A percentile compares a stretch with the other conserved stretches of the same genome.
phyloP scores from a whole-genome alignment of 495 filamentous ascomycete species.

The Oidiodendron maius region DNA sequence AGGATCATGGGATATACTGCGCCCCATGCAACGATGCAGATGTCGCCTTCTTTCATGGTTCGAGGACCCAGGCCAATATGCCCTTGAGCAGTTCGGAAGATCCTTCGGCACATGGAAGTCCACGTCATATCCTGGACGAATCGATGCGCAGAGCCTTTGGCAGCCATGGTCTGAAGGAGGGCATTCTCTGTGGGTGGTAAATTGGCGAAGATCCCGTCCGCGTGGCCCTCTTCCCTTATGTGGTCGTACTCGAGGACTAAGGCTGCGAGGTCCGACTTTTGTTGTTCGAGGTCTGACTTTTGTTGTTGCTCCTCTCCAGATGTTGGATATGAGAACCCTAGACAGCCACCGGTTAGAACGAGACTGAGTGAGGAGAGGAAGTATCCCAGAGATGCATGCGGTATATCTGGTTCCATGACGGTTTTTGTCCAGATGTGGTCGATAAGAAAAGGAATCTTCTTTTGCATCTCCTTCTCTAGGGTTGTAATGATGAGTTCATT shows the following conservation, averaged over 20 bases:
- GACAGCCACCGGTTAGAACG: constrained; percentile 10
- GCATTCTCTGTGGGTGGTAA: constrained; percentile 1
- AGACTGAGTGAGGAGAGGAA: constrained; percentile 5
- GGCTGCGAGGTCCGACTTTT: constrained; percentile 7
- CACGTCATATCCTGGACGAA: constrained; percentile 15
- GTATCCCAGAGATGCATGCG: constrained; percentile 2
- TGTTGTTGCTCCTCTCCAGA: constrained; percentile 3
- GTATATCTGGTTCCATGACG: constrained; percentile 4
- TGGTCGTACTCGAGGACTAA: constrained; percentile 6
- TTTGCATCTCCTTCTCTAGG: constrained; percentile 6
- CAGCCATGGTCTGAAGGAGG: background rate
- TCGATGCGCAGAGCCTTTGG: constrained; percentile 5
- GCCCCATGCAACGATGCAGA: constrained; percentile 3
- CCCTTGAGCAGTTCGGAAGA: constrained; percentile 9
- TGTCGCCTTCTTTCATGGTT: constrained; percentile 9
- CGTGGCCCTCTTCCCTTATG: background rate
- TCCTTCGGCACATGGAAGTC: constrained; percentile 11
- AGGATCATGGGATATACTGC: constrained; percentile 8
- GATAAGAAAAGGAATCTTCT: constrained; percentile 12
- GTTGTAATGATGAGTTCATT: constrained; percentile 11
- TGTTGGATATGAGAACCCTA: background rate
- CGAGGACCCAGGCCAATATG: constrained; percentile 8
- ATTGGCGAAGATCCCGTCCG: constrained; percentile 2
- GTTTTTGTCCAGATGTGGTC: constrained; percentile 11
- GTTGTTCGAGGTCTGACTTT: too few relatives aligned